Evolutionary conservation across 495 filamentous ascomycete species (phyloP), one percentile per base, ranked within the genome.

Genomic region (Aspergillus affinis): DNA sequence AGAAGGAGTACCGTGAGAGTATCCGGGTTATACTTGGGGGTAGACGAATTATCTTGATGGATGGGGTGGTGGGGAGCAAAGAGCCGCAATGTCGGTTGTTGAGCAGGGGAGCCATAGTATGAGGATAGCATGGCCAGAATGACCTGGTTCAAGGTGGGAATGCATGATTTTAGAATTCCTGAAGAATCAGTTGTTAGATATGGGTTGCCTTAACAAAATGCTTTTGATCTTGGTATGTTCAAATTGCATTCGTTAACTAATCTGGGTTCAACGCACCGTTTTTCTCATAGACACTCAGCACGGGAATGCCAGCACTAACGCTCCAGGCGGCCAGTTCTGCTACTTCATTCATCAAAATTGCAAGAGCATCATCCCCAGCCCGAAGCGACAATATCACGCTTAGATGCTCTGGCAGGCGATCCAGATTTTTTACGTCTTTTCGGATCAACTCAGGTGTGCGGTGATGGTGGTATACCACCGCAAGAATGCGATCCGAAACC

Each of bases 271-370:
- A 65, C 79, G 54, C 81, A 96, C 93, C 94, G 53, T 85, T 94
- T 72, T 84, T 87, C 72, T 98, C 95, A 69, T 98, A 98, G 10
- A 98, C 82, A 57, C 90, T 95, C 58, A 98, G 75, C 66, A 86
- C 81, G 17, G 87, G 84, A 65, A 98, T 96, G 4, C 92, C 92
- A 17, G 90, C 87, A 65, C 90, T 88, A 6, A 91, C 85, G 72
- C 88, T 92, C 94, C 94, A 98, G 30, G 93, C 93, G 10, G 89
- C 85, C 57, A 98, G 81, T 63, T 98, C 93, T 20, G 92, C 85
- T 10, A 89, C 88, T 73, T 98, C 93, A 63, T 96, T 88, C 75
- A 97, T 84, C 60, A 98, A 75, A 46, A 84, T 84, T 60, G 95
- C 90, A 54, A 97, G 67, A 23, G 87, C 84, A 49, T 86, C 84